Evolutionary conservation across 129 eudicot genomes (phyloP), one percentile per base, ranked within the genome.

Genomic region (Flaveria ramosissima): DNA sequence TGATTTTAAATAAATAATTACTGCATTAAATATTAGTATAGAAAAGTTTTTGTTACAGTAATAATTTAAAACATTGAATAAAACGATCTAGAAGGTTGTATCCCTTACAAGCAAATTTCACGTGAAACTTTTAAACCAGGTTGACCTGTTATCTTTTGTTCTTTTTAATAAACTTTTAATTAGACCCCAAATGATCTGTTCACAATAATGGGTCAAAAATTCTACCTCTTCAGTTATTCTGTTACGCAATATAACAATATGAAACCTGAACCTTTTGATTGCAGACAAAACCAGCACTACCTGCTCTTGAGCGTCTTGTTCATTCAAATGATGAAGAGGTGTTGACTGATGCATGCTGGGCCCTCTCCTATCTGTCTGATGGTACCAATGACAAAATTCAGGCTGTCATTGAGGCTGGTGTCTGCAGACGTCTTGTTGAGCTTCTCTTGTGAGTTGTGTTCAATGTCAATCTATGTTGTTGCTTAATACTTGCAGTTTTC

Each of bases 311-410:
- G 73, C 86, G 83, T 14, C 96, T 93, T 80, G 83, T 90, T 60
- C 85, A 90, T 79, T 90, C 94, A 51, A 90, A 80, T 78, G 98
- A 92, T 63, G 96, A 90, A 77, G 98, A 92, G 86, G 92, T 93
- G 60, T 83, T 90, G 56, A 88, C 97, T 9, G 98, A 93, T 87
- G 97, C 98, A 17, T 93, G 97, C 77, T 90, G 97, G 98, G 97
- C 98, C 76, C 88, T 93, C 11, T 93, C 98, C 4, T 90, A 93
- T 76, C 84, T 93, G 2, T 90, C 98, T 66, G 97, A 88, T 84
- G 98, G 98, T 32, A 85, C 97, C 74, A 93, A 90, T 74, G 97
- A 90, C 78, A 90, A 87, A 87, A 93, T 93, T 77, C 97, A 93
- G 87, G 97, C 95, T 77, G 97, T 93, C 21, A 88, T 93, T 42